These are phyloP conservation scores for Oxytropis ochrocephala DNA, from an alignment of 306 rosid genomes.

Conservation along the genomic window DNA sequence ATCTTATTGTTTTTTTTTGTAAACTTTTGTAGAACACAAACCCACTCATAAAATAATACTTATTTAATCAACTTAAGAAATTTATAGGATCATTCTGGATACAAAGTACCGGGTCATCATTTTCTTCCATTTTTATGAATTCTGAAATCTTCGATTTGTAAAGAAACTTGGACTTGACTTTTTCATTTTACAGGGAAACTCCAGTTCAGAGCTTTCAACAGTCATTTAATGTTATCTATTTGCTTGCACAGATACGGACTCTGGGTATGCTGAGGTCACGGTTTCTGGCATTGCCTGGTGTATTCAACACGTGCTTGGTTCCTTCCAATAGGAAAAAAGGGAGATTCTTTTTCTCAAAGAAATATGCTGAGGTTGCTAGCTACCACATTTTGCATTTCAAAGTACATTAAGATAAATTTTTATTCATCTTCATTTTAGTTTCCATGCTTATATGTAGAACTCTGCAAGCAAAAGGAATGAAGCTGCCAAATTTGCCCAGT, in stretches of 20 bases:
- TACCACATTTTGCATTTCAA: slow-evolving; percentile 16
- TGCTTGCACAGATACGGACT: slow-evolving; percentile 70
- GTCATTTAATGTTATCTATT: slow-evolving; percentile 14
- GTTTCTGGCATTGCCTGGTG: slow-evolving; percentile 89
- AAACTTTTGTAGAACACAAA: background rate
- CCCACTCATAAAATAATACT: background rate
- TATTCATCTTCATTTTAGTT: slow-evolving; percentile 21
- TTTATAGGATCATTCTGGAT: background rate
- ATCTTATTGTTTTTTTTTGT: background rate
- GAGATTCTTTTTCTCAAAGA: slow-evolving; percentile 65
- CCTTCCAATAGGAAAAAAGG: slow-evolving; percentile 73
- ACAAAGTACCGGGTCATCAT: background rate
- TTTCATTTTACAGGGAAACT: slow-evolving; percentile 1
- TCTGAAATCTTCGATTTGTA: slow-evolving; percentile 15
- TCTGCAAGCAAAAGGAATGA: slow-evolving; percentile 83
- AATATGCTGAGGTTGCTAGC: slow-evolving; percentile 62
- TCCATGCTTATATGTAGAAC: slow-evolving; percentile 39
- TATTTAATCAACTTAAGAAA: slow-evolving; percentile 5
- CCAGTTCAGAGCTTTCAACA: slow-evolving; percentile 4
- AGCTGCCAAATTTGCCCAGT: slow-evolving; percentile 95
- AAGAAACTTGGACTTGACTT: background rate
- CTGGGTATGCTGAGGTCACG: slow-evolving; percentile 85
- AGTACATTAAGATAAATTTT: slow-evolving; percentile 2
- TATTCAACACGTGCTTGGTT: slow-evolving; percentile 81
- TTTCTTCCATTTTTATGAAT: slow-evolving; percentile 9